These are phyloP conservation scores for Suillus placidus DNA, from an alignment of 768 basidiomycete genomes.

Conservation along the genomic window DNA sequence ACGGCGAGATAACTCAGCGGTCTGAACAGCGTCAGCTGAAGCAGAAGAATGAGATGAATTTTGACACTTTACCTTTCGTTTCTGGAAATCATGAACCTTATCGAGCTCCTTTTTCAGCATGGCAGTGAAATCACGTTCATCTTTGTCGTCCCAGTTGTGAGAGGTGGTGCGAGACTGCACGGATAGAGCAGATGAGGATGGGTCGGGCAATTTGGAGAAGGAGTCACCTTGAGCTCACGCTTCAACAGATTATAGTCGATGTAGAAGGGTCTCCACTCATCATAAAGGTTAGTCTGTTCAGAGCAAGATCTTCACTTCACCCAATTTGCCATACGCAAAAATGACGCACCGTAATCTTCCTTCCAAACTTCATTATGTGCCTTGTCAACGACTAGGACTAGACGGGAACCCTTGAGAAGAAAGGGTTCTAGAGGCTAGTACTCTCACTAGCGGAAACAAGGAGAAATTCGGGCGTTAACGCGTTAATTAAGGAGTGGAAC, in stretches of 20 bases:
- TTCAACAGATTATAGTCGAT: constrained; percentile 89
- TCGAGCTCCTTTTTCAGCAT: constrained; percentile 86
- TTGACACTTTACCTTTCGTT: constrained; percentile 64
- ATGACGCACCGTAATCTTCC: constrained; percentile 65
- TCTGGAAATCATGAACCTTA: constrained; percentile 94
- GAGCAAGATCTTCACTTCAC: not conserved
- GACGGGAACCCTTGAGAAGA: not conserved
- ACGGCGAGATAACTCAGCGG: constrained; percentile 76
- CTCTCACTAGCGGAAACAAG: not conserved
- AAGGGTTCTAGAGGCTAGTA: not conserved
- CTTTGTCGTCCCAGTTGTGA: constrained; percentile 69
- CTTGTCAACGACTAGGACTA: not conserved
- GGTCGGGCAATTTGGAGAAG: not conserved
- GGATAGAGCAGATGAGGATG: not conserved
- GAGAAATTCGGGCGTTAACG: not conserved
- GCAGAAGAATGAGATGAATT: constrained; percentile 1
- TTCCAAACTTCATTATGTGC: constrained; percentile 74
- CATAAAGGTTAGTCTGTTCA: constrained; percentile 78
- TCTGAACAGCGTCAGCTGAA: constrained; percentile 43
- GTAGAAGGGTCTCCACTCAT: constrained; percentile 90
- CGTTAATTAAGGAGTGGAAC: not conserved
- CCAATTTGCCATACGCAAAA: not conserved
- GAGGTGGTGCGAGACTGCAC: constrained; percentile 53
- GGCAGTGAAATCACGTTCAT: constrained; percentile 80
- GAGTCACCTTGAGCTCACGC: constrained; percentile 79